These are phyloP conservation scores for Boletus huronensis DNA, from an alignment of 768 basidiomycete species.

Conservation along the genomic window DNA sequence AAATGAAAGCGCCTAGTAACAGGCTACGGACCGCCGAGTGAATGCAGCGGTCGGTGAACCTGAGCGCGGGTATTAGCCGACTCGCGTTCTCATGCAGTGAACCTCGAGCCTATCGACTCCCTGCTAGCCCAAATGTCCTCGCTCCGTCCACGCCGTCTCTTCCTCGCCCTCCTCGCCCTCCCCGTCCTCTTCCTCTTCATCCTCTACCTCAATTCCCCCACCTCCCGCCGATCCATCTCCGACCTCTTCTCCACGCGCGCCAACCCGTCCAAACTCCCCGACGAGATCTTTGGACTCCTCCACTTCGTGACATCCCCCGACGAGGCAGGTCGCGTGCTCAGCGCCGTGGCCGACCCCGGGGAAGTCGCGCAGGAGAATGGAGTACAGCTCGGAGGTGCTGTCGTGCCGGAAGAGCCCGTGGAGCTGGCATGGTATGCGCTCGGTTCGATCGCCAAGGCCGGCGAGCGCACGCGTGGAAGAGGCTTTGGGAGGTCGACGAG, in stretches of 20 bases:
- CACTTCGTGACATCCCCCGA: constrained; percentile 52
- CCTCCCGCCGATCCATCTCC: constrained; percentile 34
- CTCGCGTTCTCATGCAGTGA: not conserved
- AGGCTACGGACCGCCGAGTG: too few relatives aligned
- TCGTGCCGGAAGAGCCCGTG: constrained; percentile 49
- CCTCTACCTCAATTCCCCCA: constrained; percentile 37
- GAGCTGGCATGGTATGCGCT: constrained; percentile 54
- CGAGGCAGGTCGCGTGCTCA: constrained; percentile 18
- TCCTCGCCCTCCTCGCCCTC: constrained; percentile 39
- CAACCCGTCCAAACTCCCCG: constrained; percentile 37
- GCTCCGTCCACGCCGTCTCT: constrained; percentile 43
- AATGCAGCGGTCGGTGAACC: too few relatives aligned
- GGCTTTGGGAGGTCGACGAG: constrained; percentile 39
- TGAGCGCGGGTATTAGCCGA: not conserved
- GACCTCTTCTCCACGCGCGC: constrained; percentile 38
- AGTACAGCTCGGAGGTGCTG: constrained; percentile 24
- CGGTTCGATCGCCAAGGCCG: constrained; percentile 23
- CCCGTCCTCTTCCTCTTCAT: constrained; percentile 36
- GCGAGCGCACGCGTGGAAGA: constrained; percentile 3
- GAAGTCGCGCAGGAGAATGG: not conserved
- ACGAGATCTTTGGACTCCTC: constrained; percentile 71
- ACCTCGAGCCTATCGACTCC: not conserved
- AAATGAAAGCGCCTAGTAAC: too few relatives aligned
- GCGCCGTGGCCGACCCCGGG: constrained; percentile 16
- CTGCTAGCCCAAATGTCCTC: constrained; percentile 5